A percentile compares a stretch with the other conserved stretches of the same genome.
phyloP scores from a whole-genome alignment of 2,329 filamentous ascomycete genomes.

The Microsporum canis region DNA sequence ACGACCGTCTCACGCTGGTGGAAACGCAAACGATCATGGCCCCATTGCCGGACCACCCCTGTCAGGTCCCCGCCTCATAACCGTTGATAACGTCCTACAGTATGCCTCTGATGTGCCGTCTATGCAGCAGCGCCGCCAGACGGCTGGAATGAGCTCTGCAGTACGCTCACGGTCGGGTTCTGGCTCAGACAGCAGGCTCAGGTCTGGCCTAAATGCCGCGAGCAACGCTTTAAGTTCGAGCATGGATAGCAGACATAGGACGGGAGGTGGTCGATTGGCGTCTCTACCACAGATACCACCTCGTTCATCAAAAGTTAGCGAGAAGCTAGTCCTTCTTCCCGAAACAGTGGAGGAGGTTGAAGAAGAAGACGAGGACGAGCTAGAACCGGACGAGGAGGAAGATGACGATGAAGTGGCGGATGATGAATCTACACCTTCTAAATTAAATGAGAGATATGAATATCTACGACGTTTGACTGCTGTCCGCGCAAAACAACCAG shows the following conservation, averaged over 20 bases:
- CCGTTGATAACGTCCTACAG: constrained; percentile 87
- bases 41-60: constrained; percentile 14
- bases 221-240: constrained; percentile 1
- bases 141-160: constrained; percentile 32
- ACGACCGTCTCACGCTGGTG: neutral
- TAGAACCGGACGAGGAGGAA: constrained; percentile 19
- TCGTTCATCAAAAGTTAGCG: constrained; percentile 83
- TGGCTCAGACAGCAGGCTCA: neutral
- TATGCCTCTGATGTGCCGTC: constrained; percentile 92
- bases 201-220: neutral
- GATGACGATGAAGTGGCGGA: constrained; percentile 18
- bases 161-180: constrained; percentile 6
- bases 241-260: constrained; percentile 7
- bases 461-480: constrained; percentile 25
- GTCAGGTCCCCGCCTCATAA: constrained; percentile 59
- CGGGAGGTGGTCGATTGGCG: constrained; percentile 39
- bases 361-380: constrained; percentile 38
- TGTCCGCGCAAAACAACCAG: constrained; percentile 33
- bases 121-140: constrained; percentile 59
- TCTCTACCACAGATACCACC: constrained; percentile 57
- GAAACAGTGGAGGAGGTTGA: constrained; percentile 53
- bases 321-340: constrained; percentile 90
- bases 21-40: constrained; percentile 14
- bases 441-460: constrained; percentile 21
- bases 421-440: constrained; percentile 7